These are phyloP conservation scores for Mycena maculata DNA, from an alignment of 768 basidiomycete species.

Conservation along the genomic window DNA sequence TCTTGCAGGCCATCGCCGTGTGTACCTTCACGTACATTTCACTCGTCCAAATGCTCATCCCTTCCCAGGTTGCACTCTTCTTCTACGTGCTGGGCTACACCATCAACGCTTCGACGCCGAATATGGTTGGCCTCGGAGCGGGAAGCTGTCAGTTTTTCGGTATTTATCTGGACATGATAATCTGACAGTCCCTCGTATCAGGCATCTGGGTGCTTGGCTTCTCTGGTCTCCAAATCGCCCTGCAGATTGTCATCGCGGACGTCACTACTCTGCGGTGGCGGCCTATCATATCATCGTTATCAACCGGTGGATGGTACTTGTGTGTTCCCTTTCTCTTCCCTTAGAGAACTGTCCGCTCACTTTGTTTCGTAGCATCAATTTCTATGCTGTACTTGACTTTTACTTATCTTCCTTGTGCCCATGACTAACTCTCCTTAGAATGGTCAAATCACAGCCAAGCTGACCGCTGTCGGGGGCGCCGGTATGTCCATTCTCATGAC, in stretches of 20 bases:
- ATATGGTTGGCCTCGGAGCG: slow-evolving; percentile 41
- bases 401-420: slow-evolving; percentile 47
- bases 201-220: slow-evolving; percentile 38
- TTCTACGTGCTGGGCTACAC: slow-evolving; percentile 35
- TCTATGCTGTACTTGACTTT: slow-evolving; percentile 32
- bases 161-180: background rate
- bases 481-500: slow-evolving; percentile 10
- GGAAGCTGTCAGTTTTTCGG: slow-evolving; percentile 39
- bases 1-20: slow-evolving; percentile 31
- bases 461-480: slow-evolving; percentile 52
- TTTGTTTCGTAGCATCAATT: slow-evolving; percentile 47
- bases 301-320: slow-evolving; percentile 37
- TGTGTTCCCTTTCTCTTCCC: slow-evolving; percentile 42
- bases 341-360: slow-evolving; percentile 54
- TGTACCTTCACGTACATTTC: background rate
- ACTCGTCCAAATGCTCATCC: background rate
- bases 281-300: slow-evolving; percentile 49
- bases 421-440: slow-evolving; percentile 53
- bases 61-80: slow-evolving; percentile 26
- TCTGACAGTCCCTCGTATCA: background rate
- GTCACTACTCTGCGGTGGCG: slow-evolving; percentile 53
- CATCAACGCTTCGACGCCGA: slow-evolving; percentile 32
- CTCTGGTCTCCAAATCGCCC: slow-evolving; percentile 58
- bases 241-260: slow-evolving; percentile 57
- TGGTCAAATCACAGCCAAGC: slow-evolving; percentile 50